These are phyloP conservation scores for Debaryomyces prosopidis DNA, from an alignment of 805 yeast genomes.

Conservation along the genomic window DNA sequence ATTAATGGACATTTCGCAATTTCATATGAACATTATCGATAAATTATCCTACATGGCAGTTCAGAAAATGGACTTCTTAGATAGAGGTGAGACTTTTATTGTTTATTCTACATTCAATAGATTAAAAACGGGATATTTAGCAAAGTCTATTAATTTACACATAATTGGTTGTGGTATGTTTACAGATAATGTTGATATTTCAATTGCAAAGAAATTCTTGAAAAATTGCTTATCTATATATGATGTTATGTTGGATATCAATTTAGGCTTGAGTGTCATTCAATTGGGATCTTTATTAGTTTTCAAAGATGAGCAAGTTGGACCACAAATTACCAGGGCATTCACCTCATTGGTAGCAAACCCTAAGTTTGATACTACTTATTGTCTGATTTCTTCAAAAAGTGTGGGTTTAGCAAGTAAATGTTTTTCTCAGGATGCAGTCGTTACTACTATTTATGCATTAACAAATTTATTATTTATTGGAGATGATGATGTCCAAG, in stretches of 20 bases:
- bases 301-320: slow-evolving; percentile 37
- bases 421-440: slow-evolving; percentile 74
- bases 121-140: slow-evolving; percentile 48
- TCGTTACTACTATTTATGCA: slow-evolving; percentile 81
- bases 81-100: slow-evolving; percentile 57
- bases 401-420: slow-evolving; percentile 67
- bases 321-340: slow-evolving; percentile 42
- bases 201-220: slow-evolving; percentile 45
- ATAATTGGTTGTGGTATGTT: slow-evolving; percentile 59
- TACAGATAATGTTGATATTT: slow-evolving; percentile 45
- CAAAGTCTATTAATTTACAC: slow-evolving; percentile 59
- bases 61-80: slow-evolving; percentile 47
- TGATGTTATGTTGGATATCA: slow-evolving; percentile 52
- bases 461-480: slow-evolving; percentile 70
- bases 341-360: slow-evolving; percentile 57
- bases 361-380: slow-evolving; percentile 45
- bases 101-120: slow-evolving; percentile 51
- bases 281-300: slow-evolving; percentile 59
- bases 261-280: slow-evolving; percentile 51
- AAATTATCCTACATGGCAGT: slow-evolving; percentile 33
- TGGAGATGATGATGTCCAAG: slow-evolving; percentile 42
- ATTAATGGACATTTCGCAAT: slow-evolving; percentile 20
- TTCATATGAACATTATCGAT: slow-evolving; percentile 26
- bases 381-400: slow-evolving; percentile 54
- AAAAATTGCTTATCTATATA: slow-evolving; percentile 52